Base-by-base conservation (phyloP, 2,329 filamentous ascomycete species). In the Fusarium xyrophilum region DNA sequence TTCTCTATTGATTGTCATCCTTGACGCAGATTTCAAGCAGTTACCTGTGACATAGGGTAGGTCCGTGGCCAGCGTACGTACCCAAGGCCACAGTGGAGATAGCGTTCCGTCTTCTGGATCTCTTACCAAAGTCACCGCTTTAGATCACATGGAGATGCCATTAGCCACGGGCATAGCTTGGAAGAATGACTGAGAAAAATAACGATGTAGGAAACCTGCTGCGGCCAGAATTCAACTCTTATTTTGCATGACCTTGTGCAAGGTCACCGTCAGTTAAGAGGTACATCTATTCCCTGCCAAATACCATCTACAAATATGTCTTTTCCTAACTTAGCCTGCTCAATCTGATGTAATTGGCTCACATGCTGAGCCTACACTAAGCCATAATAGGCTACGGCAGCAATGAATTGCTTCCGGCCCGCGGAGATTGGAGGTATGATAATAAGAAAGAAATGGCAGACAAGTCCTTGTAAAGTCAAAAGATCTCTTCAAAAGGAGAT, bases 371-470 rank as follows among this genome's bases (percentile, higher is more conserved):
- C 4, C 13, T 15, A 6, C 28, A 36, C 53, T 42, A 60, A 36
- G 9, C 57, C 42, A 7, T 4, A 58, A 15, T 27, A 6, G 35
- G 53, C 30, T 5, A 48, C 17, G 2, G 6, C 53, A 30, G 59
- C 19, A n/a, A 65, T 65, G 62, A 65, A 50, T 65, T 61, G 14
- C 14, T 27, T 23, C 13, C 5, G 21, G 7, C 21, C 56, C 38
- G 7, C 5, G n/a, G 48, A 17, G 23, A 13, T 8, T 43, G 23
- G 5, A 23, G 8, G 8, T 6, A 35, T 36, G 11, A 8, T 21
- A 36, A n/a, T 36, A 14, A 8, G 30, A 36, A n/a, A 10, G 30
- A 19, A 32, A 11, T 19, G 12, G 30, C 6, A 48, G 28, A 7
- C 3, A 25, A 35, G 21, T 13, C 9, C 8, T 23, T 48, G 10